phyloP scores from a whole-genome alignment of 345 rosid species.

The Sonneratia alba region DNA sequence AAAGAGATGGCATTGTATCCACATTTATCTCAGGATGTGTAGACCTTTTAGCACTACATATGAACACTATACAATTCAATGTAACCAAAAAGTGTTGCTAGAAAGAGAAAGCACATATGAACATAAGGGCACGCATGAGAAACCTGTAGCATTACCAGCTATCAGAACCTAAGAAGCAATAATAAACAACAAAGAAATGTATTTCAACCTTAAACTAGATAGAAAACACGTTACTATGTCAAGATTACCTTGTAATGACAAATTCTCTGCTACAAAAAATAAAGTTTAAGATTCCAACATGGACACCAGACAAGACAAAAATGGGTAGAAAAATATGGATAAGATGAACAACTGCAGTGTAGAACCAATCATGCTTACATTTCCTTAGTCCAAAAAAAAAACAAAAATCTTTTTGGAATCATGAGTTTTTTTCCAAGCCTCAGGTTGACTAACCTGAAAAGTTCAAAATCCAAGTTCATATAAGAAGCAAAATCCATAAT shows the following conservation, averaged over 20 bases:
- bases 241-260: too few relatives aligned
- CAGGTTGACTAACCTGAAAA: conserved; percentile 75
- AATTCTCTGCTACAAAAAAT: too few relatives aligned
- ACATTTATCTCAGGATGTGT: conserved; percentile 27
- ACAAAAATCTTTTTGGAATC: conserved; percentile 85
- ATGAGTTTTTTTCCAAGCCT: conserved; percentile 60
- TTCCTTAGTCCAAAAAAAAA: conserved; percentile 83
- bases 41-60: conserved; percentile 24
- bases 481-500: background rate
- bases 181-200: background rate
- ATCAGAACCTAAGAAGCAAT: background rate
- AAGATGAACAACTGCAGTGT: background rate
- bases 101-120: background rate
- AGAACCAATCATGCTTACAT: conserved; percentile 44
- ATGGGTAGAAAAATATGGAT: background rate
- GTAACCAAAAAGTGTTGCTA: background rate
- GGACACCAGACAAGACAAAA: background rate
- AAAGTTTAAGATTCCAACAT: too few relatives aligned
- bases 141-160: background rate
- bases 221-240: background rate
- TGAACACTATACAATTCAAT: background rate
- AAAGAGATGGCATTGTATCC: conserved; percentile 17
- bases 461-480: background rate
- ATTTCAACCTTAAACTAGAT: background rate
- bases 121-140: background rate